phyloP scores from a whole-genome alignment of 208 protist species.

The Zelonia costaricensis region DNA sequence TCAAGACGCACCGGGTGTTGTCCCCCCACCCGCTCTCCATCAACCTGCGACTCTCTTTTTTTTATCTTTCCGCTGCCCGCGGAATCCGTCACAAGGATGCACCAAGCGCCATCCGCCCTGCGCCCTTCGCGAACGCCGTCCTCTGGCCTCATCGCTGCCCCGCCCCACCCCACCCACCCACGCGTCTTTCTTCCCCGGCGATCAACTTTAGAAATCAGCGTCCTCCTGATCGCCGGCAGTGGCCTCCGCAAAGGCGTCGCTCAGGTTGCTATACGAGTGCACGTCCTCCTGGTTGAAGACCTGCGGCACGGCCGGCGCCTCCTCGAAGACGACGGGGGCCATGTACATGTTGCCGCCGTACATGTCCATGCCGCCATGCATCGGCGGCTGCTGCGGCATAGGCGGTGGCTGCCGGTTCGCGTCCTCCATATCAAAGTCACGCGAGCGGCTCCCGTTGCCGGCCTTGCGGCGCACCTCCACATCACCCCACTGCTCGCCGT shows the following conservation, averaged over 20 bases:
- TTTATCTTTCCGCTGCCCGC: too few species aligned
- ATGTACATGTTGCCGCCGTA: conserved; percentile 9
- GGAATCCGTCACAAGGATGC: too few species aligned
- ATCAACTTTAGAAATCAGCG: conserved; percentile 15
- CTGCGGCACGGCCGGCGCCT: conserved; percentile 33
- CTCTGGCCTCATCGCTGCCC: too few species aligned
- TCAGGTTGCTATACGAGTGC: conserved; percentile 52
- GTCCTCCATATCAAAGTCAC: not conserved
- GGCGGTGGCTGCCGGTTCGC: too few species aligned
- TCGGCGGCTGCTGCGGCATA: conserved; percentile 5
- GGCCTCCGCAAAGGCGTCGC: conserved; percentile 40
- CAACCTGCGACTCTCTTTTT: too few species aligned
- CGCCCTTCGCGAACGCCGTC: too few species aligned
- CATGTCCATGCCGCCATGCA: conserved; percentile 8
- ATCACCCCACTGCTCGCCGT: conserved; percentile 61
- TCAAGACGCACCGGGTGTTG: too few species aligned
- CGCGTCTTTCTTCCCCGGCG: not conserved
- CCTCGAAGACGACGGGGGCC: conserved; percentile 11
- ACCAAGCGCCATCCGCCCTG: too few species aligned
- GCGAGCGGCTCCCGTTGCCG: not conserved
- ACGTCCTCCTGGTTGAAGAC: conserved; percentile 51
- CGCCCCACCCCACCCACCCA: too few species aligned
- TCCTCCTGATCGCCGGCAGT: conserved; percentile 22
- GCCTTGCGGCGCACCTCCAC: conserved; percentile 36
- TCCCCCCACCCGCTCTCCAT: too few species aligned